phyloP scores from a whole-genome alignment of 2,329 filamentous ascomycete species.

The Metarhizium anisopliae region DNA sequence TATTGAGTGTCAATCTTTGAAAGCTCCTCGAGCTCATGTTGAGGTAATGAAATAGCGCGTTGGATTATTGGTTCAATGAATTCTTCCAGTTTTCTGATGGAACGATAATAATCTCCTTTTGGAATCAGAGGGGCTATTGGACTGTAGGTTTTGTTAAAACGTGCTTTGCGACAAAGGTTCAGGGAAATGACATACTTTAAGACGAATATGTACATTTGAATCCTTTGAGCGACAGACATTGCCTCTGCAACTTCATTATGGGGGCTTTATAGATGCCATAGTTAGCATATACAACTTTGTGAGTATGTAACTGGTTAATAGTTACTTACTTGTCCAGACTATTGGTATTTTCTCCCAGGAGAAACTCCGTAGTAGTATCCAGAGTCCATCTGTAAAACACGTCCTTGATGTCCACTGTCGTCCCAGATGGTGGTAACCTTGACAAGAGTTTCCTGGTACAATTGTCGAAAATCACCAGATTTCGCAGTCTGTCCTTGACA shows the following conservation, averaged over 20 bases:
- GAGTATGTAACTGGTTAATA: neutral
- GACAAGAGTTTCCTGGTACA: slow-evolving; percentile 50
- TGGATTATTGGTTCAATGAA: slow-evolving; percentile 66
- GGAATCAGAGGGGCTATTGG: slow-evolving; percentile 52
- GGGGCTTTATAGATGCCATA: slow-evolving; percentile 24
- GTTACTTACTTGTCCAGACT: slow-evolving; percentile 30
- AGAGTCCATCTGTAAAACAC: slow-evolving; percentile 58
- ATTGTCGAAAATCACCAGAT: slow-evolving; percentile 48
- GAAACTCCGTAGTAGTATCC: slow-evolving; percentile 58
- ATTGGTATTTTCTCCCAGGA: slow-evolving; percentile 51
- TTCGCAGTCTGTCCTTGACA: slow-evolving; percentile 33
- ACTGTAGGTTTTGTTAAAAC: slow-evolving; percentile 23
- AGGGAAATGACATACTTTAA: slow-evolving; percentile 21
- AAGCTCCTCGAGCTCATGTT: slow-evolving; percentile 59
- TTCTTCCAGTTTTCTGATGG: slow-evolving; percentile 55
- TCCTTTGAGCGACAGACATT: slow-evolving; percentile 60
- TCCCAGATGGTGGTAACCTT: slow-evolving; percentile 45
- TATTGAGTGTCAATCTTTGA: slow-evolving; percentile 57
- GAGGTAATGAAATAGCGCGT: slow-evolving; percentile 51
- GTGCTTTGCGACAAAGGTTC: neutral
- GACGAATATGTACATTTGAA: slow-evolving; percentile 54
- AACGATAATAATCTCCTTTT: slow-evolving; percentile 48
- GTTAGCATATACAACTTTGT: slow-evolving; percentile 23
- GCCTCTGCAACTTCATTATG: slow-evolving; percentile 56
- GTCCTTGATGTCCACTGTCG: slow-evolving; percentile 49